These are phyloP conservation scores for Rhododendron kiyosumense DNA, from an alignment of 148 eudicot genomes.

Conservation along the genomic window DNA sequence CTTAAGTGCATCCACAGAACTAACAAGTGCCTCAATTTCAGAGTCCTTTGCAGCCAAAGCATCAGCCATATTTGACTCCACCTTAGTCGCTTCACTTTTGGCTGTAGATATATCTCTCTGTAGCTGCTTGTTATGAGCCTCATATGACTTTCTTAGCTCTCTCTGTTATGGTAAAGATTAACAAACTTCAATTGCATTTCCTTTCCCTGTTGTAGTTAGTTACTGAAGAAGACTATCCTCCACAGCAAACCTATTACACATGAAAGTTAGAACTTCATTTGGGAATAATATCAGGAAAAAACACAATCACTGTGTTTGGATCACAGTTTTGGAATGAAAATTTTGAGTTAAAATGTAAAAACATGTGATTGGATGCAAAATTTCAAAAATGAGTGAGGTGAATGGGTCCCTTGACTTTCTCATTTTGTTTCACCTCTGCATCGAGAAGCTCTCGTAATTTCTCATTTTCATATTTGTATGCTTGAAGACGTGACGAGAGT, in stretches of 20 bases:
- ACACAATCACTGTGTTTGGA: no score
- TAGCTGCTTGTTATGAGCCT: slow-evolving; percentile 68
- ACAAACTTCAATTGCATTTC: not conserved
- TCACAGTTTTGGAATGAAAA: no score
- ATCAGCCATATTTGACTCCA: slow-evolving; percentile 76
- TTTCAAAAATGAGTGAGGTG: no score
- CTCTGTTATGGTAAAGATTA: slow-evolving; percentile 41
- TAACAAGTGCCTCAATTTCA: slow-evolving; percentile 83
- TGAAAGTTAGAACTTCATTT: not conserved
- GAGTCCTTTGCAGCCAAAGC: slow-evolving; percentile 90
- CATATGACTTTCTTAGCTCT: slow-evolving; percentile 76
- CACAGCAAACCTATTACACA: not conserved
- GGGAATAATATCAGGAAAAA: not conserved
- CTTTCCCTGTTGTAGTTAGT: not conserved
- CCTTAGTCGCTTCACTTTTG: slow-evolving; percentile 63
- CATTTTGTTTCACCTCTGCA: slow-evolving; percentile 79
- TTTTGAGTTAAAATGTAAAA: no score
- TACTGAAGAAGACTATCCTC: slow-evolving; percentile 2
- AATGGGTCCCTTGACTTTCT: no score
- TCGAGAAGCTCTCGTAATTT: slow-evolving; percentile 84
- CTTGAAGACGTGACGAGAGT: slow-evolving; percentile 91
- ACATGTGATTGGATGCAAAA: no score
- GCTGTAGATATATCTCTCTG: slow-evolving; percentile 66
- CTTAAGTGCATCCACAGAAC: slow-evolving; percentile 74
- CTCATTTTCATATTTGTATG: slow-evolving; percentile 86